Percentiles rank a stretch among this genome's conserved stretches.
Conservation (phyloP, 176 grass and related monocot species). For the Raddia distichophylla region DNA sequence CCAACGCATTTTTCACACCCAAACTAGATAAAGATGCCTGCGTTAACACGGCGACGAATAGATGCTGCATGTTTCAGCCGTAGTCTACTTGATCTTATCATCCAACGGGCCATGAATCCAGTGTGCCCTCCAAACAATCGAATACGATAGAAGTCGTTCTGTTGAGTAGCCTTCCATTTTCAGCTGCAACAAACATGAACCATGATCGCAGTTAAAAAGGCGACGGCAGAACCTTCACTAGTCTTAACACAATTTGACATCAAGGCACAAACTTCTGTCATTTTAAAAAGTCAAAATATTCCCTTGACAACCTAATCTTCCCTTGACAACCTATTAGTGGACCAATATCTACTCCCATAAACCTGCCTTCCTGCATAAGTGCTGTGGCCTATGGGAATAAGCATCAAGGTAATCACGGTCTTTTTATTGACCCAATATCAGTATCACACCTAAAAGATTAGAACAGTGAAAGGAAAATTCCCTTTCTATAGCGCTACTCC, state of each 20-base stretch:
- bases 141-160: conserved; percentile 74
- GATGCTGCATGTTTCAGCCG: background rate
- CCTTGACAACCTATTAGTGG: background rate
- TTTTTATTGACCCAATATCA: background rate
- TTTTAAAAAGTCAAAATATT: background rate
- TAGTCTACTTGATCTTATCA: conserved; percentile 57
- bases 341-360: background rate
- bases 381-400: background rate
- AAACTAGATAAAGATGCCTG: background rate
- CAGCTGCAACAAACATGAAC: conserved; percentile 49
- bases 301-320: too few relatives aligned
- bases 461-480: background rate
- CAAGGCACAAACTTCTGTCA: background rate
- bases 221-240: background rate
- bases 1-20: background rate
- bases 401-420: background rate
- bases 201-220: background rate
- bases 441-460: background rate
- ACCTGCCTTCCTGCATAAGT: background rate
- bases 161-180: conserved; percentile 65
- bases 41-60: background rate
- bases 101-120: conserved; percentile 53
- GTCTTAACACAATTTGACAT: background rate
- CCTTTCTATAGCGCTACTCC: background rate
- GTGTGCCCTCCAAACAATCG: conserved; percentile 81